Evolutionary conservation across 805 yeast genomes (phyloP).

Genomic region (Yamadazyma tumulicola): DNA sequence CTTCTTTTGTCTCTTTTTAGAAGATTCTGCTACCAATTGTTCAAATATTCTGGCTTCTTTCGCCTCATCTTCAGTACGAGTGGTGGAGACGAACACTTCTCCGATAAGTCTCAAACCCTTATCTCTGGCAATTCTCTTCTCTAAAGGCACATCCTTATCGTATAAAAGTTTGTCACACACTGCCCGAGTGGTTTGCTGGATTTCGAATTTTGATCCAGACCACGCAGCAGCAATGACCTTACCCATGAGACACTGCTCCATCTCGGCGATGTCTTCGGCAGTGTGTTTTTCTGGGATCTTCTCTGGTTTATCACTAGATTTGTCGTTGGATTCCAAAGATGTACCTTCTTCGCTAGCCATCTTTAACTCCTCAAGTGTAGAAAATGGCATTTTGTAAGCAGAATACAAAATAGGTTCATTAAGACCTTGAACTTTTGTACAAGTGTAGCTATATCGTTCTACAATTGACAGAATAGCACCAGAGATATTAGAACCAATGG

Average conservation of each 20-base stretch:
- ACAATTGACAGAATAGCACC: no score
- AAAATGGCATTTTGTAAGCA: no score
- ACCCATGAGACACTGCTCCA: constrained; percentile 73
- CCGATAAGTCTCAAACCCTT: constrained; percentile 61
- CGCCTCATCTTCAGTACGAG: constrained; percentile 65
- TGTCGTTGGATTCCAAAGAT: no score
- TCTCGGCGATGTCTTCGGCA: constrained; percentile 61
- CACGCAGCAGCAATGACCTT: constrained; percentile 82
- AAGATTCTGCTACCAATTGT: constrained; percentile 54
- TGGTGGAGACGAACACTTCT: constrained; percentile 53
- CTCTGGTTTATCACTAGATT: constrained; percentile 12
- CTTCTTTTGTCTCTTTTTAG: constrained; percentile 39
- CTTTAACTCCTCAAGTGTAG: no score
- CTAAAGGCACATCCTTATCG: constrained; percentile 49
- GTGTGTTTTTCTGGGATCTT: constrained; percentile 40
- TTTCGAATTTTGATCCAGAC: constrained; percentile 78
- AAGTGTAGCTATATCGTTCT: no score
- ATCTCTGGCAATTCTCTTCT: constrained; percentile 56
- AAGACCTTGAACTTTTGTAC: no score
- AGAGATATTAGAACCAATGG: no score
- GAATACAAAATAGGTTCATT: no score
- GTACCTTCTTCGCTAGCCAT: no score
- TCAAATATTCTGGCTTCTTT: constrained; percentile 78
- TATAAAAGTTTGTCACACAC: constrained; percentile 66
- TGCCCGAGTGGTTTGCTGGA: constrained; percentile 64